These are phyloP conservation scores for Bryoglossum gracile DNA, from an alignment of 495 filamentous ascomycete genomes.

Conservation along the genomic window DNA sequence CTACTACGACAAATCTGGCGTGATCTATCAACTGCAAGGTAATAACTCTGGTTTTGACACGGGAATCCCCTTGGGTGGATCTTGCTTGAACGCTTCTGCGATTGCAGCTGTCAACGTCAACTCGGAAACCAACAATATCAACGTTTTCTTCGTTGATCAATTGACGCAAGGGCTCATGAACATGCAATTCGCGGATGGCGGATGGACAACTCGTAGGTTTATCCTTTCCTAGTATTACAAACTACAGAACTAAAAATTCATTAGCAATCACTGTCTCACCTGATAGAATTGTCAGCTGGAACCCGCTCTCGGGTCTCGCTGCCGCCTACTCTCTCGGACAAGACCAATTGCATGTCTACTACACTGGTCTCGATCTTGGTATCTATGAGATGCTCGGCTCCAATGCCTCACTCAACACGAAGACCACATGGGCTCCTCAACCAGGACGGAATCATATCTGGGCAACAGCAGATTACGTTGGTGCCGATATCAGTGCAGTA, in stretches of 20 bases:
- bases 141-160: constrained; percentile 7
- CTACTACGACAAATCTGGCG: constrained; percentile 2
- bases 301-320: constrained; percentile 10
- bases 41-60: constrained; percentile 9
- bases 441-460: constrained; percentile 10
- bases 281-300: constrained; percentile 3
- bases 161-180: constrained; percentile 3
- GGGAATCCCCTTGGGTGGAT: constrained; percentile 6
- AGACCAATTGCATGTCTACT: constrained; percentile 14
- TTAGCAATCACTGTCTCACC: constrained; percentile 3
- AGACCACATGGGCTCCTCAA: background rate
- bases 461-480: constrained; percentile 14
- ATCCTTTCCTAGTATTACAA: background rate
- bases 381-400: constrained; percentile 10
- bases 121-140: constrained; percentile 7
- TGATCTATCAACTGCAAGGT: constrained; percentile 9
- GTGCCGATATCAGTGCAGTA: constrained; percentile 11
- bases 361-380: constrained; percentile 12
- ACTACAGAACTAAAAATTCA: background rate
- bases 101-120: constrained; percentile 16
- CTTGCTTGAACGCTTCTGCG: constrained; percentile 2
- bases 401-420: background rate
- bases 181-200: constrained; percentile 4
- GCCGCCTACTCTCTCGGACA: constrained; percentile 4
- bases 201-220: constrained; percentile 10